Evolutionary conservation across 148 eudicot genomes (phyloP), one percentile per base, ranked within the genome.

Genomic region (Oxyria digyna): DNA sequence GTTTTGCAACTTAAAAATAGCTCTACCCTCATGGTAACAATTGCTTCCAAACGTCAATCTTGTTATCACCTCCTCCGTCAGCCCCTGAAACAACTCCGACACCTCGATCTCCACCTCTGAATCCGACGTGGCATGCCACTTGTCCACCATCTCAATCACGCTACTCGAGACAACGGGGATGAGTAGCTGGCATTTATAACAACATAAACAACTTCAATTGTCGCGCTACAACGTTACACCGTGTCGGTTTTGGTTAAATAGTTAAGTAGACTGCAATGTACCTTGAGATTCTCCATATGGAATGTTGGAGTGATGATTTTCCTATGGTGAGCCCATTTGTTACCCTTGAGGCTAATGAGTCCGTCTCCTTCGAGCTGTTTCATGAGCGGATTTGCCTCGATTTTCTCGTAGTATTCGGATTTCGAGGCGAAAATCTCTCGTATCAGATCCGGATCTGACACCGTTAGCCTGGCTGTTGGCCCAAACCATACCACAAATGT

Each of bases 271-370:
- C n/a, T 35, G 13, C 21, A 67, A 75, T 49, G 42, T 78, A 91
- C 97, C 86, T 93, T 93, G 57, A 93, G 95, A 77, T 93, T 93
- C 73, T 93, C 96, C 85, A 88, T 84, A 71, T 87, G 95, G 76
- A 93, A 93, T 46, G 87, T 87, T 10, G 98, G 98, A 11, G 96
- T 82, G 59, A 93, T 93, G 75, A 89, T 89, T 79, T 87, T 93
- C 4, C 98, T 79, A 70, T 89, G 98, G 78, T 87, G 95, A 79
- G 96, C 98, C 98, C 98, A 93, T 87, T 93, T 93, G 54, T 86
- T 85, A 2, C 96, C 98, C 78, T 93, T 93, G 69, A 93, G 98
- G 55, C 93, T 93, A 1, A 89, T 81, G 0, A 93, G 79, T 0
- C 98, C 98, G 68, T 89, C 80, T 18, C 98, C 98, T 76, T 93